Evolutionary conservation across 208 protist species (phyloP), one percentile per base, ranked within the genome.

Genomic region (Crithidia expoeki): DNA sequence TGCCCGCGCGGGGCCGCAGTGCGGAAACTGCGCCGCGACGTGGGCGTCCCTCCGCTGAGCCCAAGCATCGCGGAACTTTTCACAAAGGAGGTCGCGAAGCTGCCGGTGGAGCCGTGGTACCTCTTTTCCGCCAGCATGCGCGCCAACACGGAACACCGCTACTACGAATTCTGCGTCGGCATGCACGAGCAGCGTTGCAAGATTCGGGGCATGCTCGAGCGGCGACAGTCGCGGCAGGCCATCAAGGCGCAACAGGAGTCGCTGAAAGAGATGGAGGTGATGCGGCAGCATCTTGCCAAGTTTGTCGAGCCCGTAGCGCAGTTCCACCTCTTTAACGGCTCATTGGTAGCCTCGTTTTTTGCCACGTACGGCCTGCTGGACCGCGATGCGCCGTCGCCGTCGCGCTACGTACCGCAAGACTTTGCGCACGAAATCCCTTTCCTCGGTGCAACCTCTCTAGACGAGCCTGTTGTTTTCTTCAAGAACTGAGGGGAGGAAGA

Each of bases 401-500:
- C 85, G 38, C 83, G 86, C n/a, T 96, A 93, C 74, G 85, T 94
- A 11, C 81, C 89, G 38, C 85, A 93, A 60, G 92, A 96, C 76
- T 96, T 94, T 79, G 84, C 89, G 3, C 84, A 90, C 72, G 81
- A 89, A 38, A 44, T 94, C 27, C 92, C 92, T 4, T 93, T 93
- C 62, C 86, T 80, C 11, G 78, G 84, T 32, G 77, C 88, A 21
- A 88, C 84, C 6, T 63, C 44, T 14, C 73, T 94, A n/a, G 86
- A 84, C 17, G 88, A 93, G 61, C 92, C 92, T 4, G 59, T 92
- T 19, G 81, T 96, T 30, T 94, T 96, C 51, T 96, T 90, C 63
- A 90, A 85, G 64, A 81, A 88, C 59, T 93, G 67, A 83, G 23
- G 9, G 25, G 30, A 40, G 59, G 21, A 28, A 44, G 19, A 27